Percentiles rank a stretch among this genome's conserved stretches.
These are phyloP conservation scores for Colletotrichum tamarilloi DNA, from an alignment of 2,329 filamentous ascomycete genomes.

Conservation along the genomic window DNA sequence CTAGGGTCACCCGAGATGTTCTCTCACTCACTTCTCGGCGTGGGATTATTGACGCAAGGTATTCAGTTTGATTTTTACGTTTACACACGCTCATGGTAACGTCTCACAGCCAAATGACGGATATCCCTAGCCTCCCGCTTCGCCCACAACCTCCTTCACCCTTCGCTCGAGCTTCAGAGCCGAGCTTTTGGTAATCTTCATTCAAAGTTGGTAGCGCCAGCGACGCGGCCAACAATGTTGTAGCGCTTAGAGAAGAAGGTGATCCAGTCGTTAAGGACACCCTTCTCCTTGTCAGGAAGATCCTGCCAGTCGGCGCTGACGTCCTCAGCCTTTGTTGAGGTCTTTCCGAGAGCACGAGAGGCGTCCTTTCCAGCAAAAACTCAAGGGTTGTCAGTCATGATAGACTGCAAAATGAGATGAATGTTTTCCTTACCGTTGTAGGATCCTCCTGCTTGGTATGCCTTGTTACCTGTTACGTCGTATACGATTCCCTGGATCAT, in stretches of 20 bases:
- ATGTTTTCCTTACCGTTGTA: slow-evolving; percentile 77
- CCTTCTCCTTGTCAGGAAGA: slow-evolving; percentile 86
- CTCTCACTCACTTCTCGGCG: not conserved
- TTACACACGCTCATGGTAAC: slow-evolving; percentile 2
- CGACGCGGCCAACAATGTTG: slow-evolving; percentile 82
- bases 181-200: slow-evolving; percentile 8
- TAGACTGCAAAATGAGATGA: not conserved
- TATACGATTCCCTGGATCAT: slow-evolving; percentile 83
- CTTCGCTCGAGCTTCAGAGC: not conserved
- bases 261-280: slow-evolving; percentile 88
- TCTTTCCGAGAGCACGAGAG: slow-evolving; percentile 88
- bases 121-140: slow-evolving; percentile 5
- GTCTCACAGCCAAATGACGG: slow-evolving; percentile 2
- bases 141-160: not conserved
- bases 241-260: slow-evolving; percentile 98
- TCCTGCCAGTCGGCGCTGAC: slow-evolving; percentile 85
- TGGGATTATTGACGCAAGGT: not conserved
- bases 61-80: not conserved
- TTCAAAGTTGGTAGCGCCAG: slow-evolving; percentile 67
- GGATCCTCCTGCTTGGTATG: slow-evolving; percentile 83
- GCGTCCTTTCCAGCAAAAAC: slow-evolving; percentile 97
- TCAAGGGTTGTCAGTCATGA: slow-evolving; percentile 49
- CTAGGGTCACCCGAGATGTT: not conserved
- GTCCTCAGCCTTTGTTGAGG: slow-evolving; percentile 87
- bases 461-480: slow-evolving; percentile 90